Percentiles rank a stretch among this genome's conserved stretches.
These are phyloP conservation scores for Paramarasmius palmivorus DNA, from an alignment of 1,284 basidiomycete genomes.

Conservation along the genomic window DNA sequence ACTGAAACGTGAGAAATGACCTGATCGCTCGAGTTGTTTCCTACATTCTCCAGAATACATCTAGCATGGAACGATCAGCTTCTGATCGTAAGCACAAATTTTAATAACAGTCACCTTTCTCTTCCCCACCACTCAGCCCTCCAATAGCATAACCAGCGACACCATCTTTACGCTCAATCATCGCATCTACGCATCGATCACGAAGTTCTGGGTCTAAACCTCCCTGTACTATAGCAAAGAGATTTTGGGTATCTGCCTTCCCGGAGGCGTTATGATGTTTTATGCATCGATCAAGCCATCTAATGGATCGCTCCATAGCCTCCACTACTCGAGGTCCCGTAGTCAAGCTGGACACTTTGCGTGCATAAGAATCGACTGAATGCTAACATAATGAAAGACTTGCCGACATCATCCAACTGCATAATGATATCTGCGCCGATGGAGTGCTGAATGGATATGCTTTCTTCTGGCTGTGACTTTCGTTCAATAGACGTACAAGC, in stretches of 20 bases:
- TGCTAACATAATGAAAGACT: conserved; percentile 29
- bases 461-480: conserved; percentile 16
- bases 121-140: conserved; percentile 83
- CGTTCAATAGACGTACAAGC: neutral
- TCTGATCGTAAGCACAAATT: conserved; percentile 7
- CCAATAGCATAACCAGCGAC: conserved; percentile 86
- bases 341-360: conserved; percentile 69
- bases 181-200: conserved; percentile 75
- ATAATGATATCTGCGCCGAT: conserved; percentile 91
- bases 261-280: conserved; percentile 68
- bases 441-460: conserved; percentile 56
- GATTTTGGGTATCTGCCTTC: conserved; percentile 63
- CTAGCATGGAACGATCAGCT: conserved; percentile 34
- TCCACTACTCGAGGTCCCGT: conserved; percentile 78
- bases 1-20: neutral
- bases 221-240: conserved; percentile 89
- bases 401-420: conserved; percentile 88
- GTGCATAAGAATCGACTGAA: conserved; percentile 5
- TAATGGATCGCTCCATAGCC: conserved; percentile 78
- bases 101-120: conserved; percentile 58
- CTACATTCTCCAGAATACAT: conserved; percentile 84
- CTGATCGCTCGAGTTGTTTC: conserved; percentile 19
- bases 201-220: conserved; percentile 71
- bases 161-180: conserved; percentile 69
- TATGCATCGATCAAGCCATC: conserved; percentile 87